phyloP scores from a whole-genome alignment of 73 alveolate genomes.

The Uronychia setigera region DNA sequence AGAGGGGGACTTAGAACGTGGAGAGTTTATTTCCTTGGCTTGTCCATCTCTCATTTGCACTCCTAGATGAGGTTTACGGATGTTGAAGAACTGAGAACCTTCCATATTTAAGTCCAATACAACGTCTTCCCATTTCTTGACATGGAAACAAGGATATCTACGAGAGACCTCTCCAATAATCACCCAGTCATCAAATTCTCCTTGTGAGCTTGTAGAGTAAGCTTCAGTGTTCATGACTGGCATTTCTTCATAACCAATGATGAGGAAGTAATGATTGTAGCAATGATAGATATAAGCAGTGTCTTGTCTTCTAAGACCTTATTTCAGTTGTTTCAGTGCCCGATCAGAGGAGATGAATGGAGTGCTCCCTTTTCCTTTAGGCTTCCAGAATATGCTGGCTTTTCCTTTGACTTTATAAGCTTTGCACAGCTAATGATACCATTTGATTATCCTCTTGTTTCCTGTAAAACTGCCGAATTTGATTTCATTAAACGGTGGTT shows the following conservation, averaged over 20 bases:
- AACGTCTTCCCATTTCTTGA: constrained; percentile 67
- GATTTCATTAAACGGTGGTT: constrained; percentile 75
- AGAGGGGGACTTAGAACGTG: too few species aligned
- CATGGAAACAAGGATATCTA: constrained; percentile 63
- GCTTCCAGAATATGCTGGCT: constrained; percentile 74
- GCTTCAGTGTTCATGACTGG: constrained; percentile 74
- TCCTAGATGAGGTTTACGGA: constrained; percentile 73
- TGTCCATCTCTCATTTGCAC: constrained; percentile 55
- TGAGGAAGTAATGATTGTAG: constrained; percentile 83
- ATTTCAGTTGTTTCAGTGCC: constrained; percentile 50
- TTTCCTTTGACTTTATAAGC: constrained; percentile 61
- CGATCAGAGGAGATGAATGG: not conserved
- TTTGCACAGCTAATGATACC: constrained; percentile 62
- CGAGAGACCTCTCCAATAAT: constrained; percentile 1
- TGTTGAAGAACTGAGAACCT: constrained; percentile 62
- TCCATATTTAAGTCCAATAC: constrained; percentile 50
- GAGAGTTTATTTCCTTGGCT: constrained; percentile 63
- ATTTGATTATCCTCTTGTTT: constrained; percentile 70
- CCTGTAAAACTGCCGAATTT: constrained; percentile 83
- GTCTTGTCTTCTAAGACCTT: constrained; percentile 61
- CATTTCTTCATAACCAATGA: constrained; percentile 75
- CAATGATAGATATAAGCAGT: constrained; percentile 80
- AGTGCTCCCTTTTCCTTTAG: constrained; percentile 60
- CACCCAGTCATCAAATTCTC: not conserved
- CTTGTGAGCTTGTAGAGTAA: constrained; percentile 30